These are phyloP conservation scores for Alectoria sarmentosa DNA, from an alignment of 495 filamentous ascomycete species.

Conservation along the genomic window DNA sequence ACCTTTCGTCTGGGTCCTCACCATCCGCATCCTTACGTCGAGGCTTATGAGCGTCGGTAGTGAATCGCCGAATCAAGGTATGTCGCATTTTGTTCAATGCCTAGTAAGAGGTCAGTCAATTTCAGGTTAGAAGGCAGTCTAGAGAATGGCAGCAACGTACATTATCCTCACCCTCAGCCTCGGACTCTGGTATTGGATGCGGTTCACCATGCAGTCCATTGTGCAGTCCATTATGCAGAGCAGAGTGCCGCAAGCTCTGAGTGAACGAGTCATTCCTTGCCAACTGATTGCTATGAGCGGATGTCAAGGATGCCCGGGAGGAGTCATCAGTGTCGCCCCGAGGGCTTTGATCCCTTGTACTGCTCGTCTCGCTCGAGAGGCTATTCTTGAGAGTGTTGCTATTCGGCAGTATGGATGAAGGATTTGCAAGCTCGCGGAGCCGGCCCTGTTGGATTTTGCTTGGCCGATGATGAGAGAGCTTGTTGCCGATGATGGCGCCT, in stretches of 20 bases:
- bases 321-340: conserved; percentile 2
- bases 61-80: conserved; percentile 25
- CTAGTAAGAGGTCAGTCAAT: conserved; percentile 5
- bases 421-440: conserved; percentile 67
- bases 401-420: conserved; percentile 41
- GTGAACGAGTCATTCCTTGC: conserved; percentile 23
- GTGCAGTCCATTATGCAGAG: conserved; percentile 1
- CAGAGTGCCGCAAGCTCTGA: conserved; percentile 14
- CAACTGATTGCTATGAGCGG: conserved; percentile 16
- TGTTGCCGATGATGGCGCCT: conserved; percentile 95
- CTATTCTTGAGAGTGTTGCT: conserved; percentile 42
- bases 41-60: conserved; percentile 18
- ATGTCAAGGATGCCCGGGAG: conserved; percentile 8
- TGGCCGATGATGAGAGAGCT: conserved; percentile 81
- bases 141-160: not conserved
- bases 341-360: conserved; percentile 21
- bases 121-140: not conserved
- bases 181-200: conserved; percentile 18
- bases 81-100: conserved; percentile 23
- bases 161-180: conserved; percentile 17
- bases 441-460: conserved; percentile 69
- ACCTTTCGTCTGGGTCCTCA: conserved; percentile 37
- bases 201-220: conserved; percentile 12
- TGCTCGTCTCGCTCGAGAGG: conserved; percentile 25
- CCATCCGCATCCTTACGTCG: conserved; percentile 23